Percentiles rank a stretch among this genome's conserved stretches.
Evolutionary conservation across 768 basidiomycete species (phyloP).

Genomic region (Calvatia gigantea): DNA sequence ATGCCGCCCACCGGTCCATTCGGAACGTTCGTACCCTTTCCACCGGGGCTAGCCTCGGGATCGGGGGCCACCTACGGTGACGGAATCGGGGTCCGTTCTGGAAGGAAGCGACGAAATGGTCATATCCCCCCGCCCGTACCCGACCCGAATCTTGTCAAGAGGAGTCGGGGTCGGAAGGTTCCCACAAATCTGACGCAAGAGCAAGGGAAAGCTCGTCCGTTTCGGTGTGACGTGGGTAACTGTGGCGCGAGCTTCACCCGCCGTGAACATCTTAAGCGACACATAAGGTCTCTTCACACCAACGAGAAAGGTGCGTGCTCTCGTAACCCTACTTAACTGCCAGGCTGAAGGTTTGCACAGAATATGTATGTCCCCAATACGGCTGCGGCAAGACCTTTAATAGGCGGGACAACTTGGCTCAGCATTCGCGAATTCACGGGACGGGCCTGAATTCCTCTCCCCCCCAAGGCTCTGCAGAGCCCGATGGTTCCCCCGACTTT

Average conservation of each 20-base stretch:
- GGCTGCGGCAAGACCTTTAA: constrained; percentile 72
- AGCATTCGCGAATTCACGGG: constrained; percentile 67
- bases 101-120: constrained; percentile 26
- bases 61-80: background rate
- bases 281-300: constrained; percentile 78
- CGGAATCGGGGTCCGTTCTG: constrained; percentile 2
- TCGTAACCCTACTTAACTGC: background rate
- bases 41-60: background rate
- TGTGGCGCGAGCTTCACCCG: constrained; percentile 81
- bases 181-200: too few species aligned
- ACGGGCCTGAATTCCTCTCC: too few species aligned
- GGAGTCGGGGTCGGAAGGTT: constrained; percentile 57
- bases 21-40: constrained; percentile 6
- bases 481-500: too few species aligned
- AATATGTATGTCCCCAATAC: constrained; percentile 56
- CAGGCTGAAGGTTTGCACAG: constrained; percentile 25
- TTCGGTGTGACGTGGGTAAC: constrained; percentile 63
- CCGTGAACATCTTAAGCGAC: constrained; percentile 79
- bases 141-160: constrained; percentile 61
- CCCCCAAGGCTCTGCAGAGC: too few species aligned
- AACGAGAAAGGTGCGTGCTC: constrained; percentile 72
- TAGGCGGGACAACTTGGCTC: constrained; percentile 72
- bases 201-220: constrained; percentile 25
- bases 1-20: constrained; percentile 13
- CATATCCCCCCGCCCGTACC: constrained; percentile 46